These are phyloP conservation scores for Podospora pseudocomata DNA, from an alignment of 495 filamentous ascomycete species.

Conservation along the genomic window DNA sequence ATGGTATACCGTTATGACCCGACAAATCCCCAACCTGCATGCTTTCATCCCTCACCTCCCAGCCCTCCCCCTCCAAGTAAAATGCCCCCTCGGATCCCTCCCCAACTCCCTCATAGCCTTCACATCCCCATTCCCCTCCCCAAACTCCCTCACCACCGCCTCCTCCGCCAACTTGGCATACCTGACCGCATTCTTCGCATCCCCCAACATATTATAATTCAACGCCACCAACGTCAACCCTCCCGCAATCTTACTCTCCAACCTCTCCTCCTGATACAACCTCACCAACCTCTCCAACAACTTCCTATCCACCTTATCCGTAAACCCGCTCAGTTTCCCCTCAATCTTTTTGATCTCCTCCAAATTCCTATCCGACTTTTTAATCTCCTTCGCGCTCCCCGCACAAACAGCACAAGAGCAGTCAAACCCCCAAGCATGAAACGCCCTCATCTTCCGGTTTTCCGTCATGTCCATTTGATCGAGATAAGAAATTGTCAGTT, in stretches of 20 bases:
- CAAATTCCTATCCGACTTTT: conserved; percentile 27
- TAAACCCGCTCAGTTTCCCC: conserved; percentile 16
- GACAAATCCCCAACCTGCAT: neutral
- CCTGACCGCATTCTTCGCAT: conserved; percentile 22
- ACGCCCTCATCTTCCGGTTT: conserved; percentile 16
- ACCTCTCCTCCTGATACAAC: conserved; percentile 29
- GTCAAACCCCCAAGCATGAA: conserved; percentile 17
- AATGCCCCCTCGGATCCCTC: conserved; percentile 22
- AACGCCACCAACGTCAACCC: conserved; percentile 32
- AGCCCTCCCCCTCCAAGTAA: conserved; percentile 22
- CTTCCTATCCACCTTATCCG: conserved; percentile 10
- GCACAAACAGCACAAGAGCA: conserved; percentile 25
- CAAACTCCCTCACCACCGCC: conserved; percentile 29
- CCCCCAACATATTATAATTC: conserved; percentile 32
- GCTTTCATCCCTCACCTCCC: neutral
- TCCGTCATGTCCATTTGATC: conserved; percentile 18
- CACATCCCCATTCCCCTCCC: conserved; percentile 21
- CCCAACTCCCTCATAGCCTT: conserved; percentile 23
- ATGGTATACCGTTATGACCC: too few species aligned
- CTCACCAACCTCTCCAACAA: conserved; percentile 25
- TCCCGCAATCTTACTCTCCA: conserved; percentile 23
- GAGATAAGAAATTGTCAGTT: conserved; percentile 32
- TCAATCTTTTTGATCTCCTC: conserved; percentile 27
- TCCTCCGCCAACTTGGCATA: conserved; percentile 27
- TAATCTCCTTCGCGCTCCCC: neutral